A percentile compares a stretch with the other conserved stretches of the same genome.
Evolutionary conservation across 1,284 basidiomycete species (phyloP).

Genomic region (Pyrrhoderma lamaoense): DNA sequence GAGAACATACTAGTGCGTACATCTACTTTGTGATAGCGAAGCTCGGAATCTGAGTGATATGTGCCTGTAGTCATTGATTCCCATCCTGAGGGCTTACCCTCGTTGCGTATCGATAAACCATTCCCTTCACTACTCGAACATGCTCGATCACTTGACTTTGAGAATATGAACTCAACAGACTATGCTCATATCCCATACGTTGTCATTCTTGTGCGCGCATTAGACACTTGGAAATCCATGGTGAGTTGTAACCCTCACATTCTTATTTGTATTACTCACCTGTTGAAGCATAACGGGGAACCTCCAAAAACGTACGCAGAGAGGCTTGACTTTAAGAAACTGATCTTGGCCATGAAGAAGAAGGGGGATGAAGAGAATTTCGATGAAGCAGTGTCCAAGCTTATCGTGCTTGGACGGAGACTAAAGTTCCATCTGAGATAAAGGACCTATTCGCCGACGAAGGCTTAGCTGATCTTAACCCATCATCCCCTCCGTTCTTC

Average conservation of each 20-base stretch:
- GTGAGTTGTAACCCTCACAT: conserved; percentile 34
- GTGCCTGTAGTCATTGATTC: conserved; percentile 73
- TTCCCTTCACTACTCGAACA: conserved; percentile 78
- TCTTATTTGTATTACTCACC: neutral
- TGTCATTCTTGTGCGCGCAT: conserved; percentile 75
- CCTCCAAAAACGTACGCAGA: conserved; percentile 62
- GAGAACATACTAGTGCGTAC: conserved; percentile 53
- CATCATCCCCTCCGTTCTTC: conserved; percentile 66
- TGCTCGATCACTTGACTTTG: conserved; percentile 65
- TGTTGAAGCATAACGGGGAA: conserved; percentile 51
- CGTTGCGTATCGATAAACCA: conserved; percentile 83
- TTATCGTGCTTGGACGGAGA: conserved; percentile 65
- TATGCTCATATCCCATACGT: conserved; percentile 86
- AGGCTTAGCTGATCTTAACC: conserved; percentile 31
- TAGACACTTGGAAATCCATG: conserved; percentile 72
- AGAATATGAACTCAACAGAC: conserved; percentile 74
- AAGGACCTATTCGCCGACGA: conserved; percentile 58
- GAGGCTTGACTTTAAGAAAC: conserved; percentile 72
- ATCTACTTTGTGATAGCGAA: neutral
- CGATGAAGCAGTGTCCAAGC: conserved; percentile 86
- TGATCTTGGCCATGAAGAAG: conserved; percentile 48
- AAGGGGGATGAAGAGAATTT: conserved; percentile 94
- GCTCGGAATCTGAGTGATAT: neutral
- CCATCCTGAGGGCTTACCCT: conserved; percentile 80
- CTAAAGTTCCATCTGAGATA: conserved; percentile 64